Evolutionary conservation across 305 asterid species (phyloP), one percentile per base, ranked within the genome.

Genomic region (Fraxinus dipetala): DNA sequence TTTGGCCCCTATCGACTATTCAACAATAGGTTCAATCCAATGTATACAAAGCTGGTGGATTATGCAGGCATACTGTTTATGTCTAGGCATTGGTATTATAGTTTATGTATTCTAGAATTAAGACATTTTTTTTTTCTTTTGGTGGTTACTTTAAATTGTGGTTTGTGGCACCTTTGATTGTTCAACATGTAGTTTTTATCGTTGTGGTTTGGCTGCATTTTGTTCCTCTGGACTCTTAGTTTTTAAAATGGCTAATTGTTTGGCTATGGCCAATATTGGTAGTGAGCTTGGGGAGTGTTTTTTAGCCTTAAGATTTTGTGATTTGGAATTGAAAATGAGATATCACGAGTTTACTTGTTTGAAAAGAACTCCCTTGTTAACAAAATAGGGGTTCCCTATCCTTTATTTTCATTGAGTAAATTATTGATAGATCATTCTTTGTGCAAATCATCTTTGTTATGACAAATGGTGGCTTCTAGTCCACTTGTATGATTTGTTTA

Each of bases 41-140:
- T 87, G 86, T 87, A 85, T 90, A 87, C 89, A 86, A 63, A 76
- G 72, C 79, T 83, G 40, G 74, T 82, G 79, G 85, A 87, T 83
- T 89, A 91, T 88, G 91, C 84, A 84, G 88, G 81, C 75, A 69
- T 26, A 65, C 75, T 30, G 43, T 70, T 14, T 67, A 9, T 70
- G 43, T 70, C 43, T 31, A 70, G 75, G 43, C 43, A 70, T 4
- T 70, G 40, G 24, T 70, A 30, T 13, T 31, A 13, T 14, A 28
- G 20, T 30, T 69, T 14, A 11, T 69, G 75, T 69, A 69, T 30
- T 69, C 40, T 69, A 14, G 24, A 31, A 4, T 69, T 14, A 13
- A 14, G 22, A 30, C 11, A 14, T 45, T 3, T 11, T 45, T 40
- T 5, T 13, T 14, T 70, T 30, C 75, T 70, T 30, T 31, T 70